Conservation (phyloP, 2,329 filamentous ascomycete species). For the Diplocarpon rosae region DNA sequence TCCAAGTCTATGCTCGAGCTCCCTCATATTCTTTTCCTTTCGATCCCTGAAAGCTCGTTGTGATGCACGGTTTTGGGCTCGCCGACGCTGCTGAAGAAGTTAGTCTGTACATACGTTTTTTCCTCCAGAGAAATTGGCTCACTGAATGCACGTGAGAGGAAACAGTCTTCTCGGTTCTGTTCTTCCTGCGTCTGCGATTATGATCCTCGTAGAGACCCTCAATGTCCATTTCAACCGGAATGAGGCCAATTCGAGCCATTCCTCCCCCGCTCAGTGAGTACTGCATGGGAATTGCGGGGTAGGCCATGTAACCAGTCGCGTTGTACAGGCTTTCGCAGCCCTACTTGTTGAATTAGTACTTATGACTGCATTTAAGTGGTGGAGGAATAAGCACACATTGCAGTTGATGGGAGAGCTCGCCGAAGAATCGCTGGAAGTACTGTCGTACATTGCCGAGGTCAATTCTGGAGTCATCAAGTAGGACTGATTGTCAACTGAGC, state of each 20-base stretch:
- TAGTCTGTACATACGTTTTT: not conserved
- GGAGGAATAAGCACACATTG: slow-evolving; percentile 16
- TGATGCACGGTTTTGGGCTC: slow-evolving; percentile 50
- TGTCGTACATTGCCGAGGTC: slow-evolving; percentile 21
- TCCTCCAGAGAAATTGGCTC: slow-evolving; percentile 5
- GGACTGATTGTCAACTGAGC: slow-evolving; percentile 14
- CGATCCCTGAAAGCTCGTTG: slow-evolving; percentile 51
- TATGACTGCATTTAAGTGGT: not conserved
- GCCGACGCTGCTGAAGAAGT: slow-evolving; percentile 34
- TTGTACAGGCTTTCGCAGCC: slow-evolving; percentile 22
- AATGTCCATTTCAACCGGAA: slow-evolving; percentile 27
- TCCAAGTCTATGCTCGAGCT: slow-evolving; percentile 46
- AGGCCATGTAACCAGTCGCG: slow-evolving; percentile 19
- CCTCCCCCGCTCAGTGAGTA: slow-evolving; percentile 20
- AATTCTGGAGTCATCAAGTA: slow-evolving; percentile 20
- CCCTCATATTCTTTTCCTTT: slow-evolving; percentile 54
- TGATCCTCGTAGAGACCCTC: slow-evolving; percentile 27
- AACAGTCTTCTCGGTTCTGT: slow-evolving; percentile 23
- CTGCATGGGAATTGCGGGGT: slow-evolving; percentile 24
- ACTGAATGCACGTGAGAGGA: slow-evolving; percentile 27
- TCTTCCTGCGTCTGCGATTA: slow-evolving; percentile 25
- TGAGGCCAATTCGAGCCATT: slow-evolving; percentile 20
- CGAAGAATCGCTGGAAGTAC: slow-evolving; percentile 26
- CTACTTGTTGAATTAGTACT: slow-evolving; percentile 11
- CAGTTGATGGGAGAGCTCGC: slow-evolving; percentile 25